Evolutionary conservation across 2,329 filamentous ascomycete species (phyloP).

Genomic region (Paracorniculantispora psalliotae): DNA sequence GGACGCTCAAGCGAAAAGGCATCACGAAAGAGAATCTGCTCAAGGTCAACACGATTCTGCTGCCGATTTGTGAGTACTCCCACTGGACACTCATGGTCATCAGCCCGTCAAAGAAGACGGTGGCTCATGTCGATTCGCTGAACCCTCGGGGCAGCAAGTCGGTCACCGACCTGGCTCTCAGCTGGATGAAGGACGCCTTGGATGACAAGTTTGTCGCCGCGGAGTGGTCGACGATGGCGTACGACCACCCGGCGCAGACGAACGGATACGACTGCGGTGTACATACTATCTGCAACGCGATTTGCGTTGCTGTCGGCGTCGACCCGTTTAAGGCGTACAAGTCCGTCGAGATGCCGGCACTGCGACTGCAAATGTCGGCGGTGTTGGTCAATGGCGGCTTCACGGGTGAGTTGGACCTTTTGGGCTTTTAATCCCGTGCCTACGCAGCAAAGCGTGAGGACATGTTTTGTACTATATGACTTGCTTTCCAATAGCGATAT

Average conservation of each 20-base stretch:
- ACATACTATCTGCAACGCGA: slow-evolving; percentile 68
- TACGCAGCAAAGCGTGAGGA: neutral
- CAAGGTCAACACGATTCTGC: slow-evolving; percentile 60
- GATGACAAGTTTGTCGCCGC: slow-evolving; percentile 44
- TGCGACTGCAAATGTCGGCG: slow-evolving; percentile 58
- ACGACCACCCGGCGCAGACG: slow-evolving; percentile 50
- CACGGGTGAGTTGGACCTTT: slow-evolving; percentile 51
- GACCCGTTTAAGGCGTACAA: slow-evolving; percentile 46
- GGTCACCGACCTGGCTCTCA: slow-evolving; percentile 39
- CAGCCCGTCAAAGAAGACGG: slow-evolving; percentile 51
- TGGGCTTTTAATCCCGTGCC: neutral
- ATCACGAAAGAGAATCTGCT: slow-evolving; percentile 58
- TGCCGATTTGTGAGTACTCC: slow-evolving; percentile 59
- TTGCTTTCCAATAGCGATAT: neutral
- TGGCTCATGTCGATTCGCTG: slow-evolving; percentile 69
- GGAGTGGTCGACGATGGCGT: slow-evolving; percentile 56
- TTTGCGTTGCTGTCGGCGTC: slow-evolving; percentile 54
- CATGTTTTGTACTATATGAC: neutral
- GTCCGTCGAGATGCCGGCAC: slow-evolving; percentile 51
- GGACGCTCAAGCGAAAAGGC: slow-evolving; percentile 53
- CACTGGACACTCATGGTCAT: slow-evolving; percentile 74
- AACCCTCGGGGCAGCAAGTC: slow-evolving; percentile 33
- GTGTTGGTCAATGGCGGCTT: slow-evolving; percentile 65
- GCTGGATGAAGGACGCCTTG: slow-evolving; percentile 56
- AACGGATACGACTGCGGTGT: slow-evolving; percentile 75